Conservation (phyloP, 768 basidiomycete species). For the Podaxis sp. region DNA sequence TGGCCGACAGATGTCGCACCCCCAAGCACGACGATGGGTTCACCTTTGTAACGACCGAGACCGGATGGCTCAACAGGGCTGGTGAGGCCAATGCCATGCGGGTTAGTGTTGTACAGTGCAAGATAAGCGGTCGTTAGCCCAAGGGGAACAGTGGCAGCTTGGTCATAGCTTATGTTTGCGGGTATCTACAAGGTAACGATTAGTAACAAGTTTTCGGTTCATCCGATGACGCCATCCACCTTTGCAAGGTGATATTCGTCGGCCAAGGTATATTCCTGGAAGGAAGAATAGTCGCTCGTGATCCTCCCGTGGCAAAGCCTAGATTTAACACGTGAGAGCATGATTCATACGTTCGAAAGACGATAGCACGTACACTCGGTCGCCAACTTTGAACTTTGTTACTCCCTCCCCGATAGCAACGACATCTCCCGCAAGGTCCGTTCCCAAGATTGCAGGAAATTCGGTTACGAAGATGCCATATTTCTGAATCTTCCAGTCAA, state of each 20-base stretch:
- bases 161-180: slow-evolving; percentile 38
- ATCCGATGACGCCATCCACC: slow-evolving; percentile 21
- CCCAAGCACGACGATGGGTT: slow-evolving; percentile 32
- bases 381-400: slow-evolving; percentile 41
- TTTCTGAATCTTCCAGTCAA: slow-evolving; percentile 47
- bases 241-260: slow-evolving; percentile 36
- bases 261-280: slow-evolving; percentile 41
- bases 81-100: slow-evolving; percentile 36
- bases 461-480: slow-evolving; percentile 33
- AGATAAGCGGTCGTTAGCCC: slow-evolving; percentile 45
- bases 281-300: slow-evolving; percentile 31
- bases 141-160: slow-evolving; percentile 44
- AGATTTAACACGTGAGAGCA: too few relatives aligned
- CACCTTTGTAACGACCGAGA: slow-evolving; percentile 35
- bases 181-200: slow-evolving; percentile 34
- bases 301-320: slow-evolving; percentile 37
- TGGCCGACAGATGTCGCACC: slow-evolving; percentile 28
- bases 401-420: slow-evolving; percentile 47
- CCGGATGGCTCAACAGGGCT: slow-evolving; percentile 32
- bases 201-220: neutral
- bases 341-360: neutral
- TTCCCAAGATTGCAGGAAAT: slow-evolving; percentile 45
- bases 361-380: slow-evolving; percentile 37
- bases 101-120: slow-evolving; percentile 38
- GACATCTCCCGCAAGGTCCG: slow-evolving; percentile 45